Base-by-base conservation (phyloP, 768 basidiomycete genomes). In the Mrakia hoshinonis region DNA sequence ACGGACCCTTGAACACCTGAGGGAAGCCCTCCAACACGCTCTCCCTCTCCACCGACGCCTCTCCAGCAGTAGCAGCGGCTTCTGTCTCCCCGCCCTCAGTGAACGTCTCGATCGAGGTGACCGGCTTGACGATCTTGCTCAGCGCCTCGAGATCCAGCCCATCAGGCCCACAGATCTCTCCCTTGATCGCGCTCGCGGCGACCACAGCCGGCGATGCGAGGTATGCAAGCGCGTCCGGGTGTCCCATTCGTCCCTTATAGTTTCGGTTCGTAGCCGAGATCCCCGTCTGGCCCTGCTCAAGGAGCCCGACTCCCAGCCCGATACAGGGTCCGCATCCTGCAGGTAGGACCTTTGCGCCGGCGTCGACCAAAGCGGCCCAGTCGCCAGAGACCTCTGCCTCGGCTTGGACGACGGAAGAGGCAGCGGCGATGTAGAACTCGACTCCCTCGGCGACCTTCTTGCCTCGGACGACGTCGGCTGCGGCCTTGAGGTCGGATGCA, bases 211-310 rank as follows among this genome's bases (percentile, higher is more conserved):
- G 96, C 74, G 91, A 93, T 5, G 92, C 93, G 51, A 99, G 86
- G 81, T 98, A 98, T 0, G 96, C 95, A 75, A 89, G 86, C 0
- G 96, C 95, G 65, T 91, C 90, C 0, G 96, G 95, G 74, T 89
- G 87, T 0, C 96, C 96, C 96, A 99, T 99, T 4, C 96, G 85
- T 4, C 96, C 96, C 82, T 99, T 98, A 82, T 97, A 99, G 78
- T 99, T 99, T 80, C 96, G 84, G 81, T 99, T 99, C 9, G 95
- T 98, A 4, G 96, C 96, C 74, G 92, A 95, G 78, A 99, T 98
- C 1, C 96, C 95, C 0, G 88, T 89, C 79, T 99, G 85, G 1
- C 95, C 96, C 74, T 98, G 94, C 78, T 97, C 89, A 46, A 99
- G 81, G 67, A 98, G 81, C 13, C 96, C 96, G 0, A 87, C 88